Conservation (phyloP, 306 rosid species). For the Fagus crenata region DNA sequence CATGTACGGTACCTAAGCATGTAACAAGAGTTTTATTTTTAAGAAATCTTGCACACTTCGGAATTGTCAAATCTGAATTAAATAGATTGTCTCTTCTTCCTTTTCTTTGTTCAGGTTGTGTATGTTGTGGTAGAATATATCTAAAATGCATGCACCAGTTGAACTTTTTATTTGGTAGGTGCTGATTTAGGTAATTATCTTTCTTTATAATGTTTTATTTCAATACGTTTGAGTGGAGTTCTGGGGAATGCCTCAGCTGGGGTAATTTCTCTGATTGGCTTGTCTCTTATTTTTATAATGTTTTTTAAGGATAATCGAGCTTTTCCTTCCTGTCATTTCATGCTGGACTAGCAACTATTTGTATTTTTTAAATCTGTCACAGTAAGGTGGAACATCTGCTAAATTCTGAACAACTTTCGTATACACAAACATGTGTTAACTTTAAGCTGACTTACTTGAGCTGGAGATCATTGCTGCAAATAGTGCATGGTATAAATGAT, state of each 20-base stretch:
- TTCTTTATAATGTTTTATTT: conserved; percentile 7
- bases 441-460: background rate
- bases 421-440: background rate
- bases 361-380: background rate
- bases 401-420: background rate
- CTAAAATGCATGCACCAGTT: background rate
- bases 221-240: background rate
- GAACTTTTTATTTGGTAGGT: background rate
- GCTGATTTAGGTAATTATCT: background rate
- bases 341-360: background rate
- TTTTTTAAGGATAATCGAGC: background rate
- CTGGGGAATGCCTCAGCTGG: conserved; percentile 12
- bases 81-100: background rate
- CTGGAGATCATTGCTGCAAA: background rate
- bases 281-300: too few species aligned
- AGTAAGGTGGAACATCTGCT: background rate
- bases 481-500: background rate
- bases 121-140: background rate
- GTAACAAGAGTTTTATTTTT: background rate
- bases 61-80: background rate
- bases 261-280: background rate
- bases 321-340: background rate
- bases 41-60: background rate
- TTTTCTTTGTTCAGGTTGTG: background rate
- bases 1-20: background rate